These are phyloP conservation scores for Coprinopsis marcescibilis DNA, from an alignment of 768 basidiomycete species.

Conservation along the genomic window DNA sequence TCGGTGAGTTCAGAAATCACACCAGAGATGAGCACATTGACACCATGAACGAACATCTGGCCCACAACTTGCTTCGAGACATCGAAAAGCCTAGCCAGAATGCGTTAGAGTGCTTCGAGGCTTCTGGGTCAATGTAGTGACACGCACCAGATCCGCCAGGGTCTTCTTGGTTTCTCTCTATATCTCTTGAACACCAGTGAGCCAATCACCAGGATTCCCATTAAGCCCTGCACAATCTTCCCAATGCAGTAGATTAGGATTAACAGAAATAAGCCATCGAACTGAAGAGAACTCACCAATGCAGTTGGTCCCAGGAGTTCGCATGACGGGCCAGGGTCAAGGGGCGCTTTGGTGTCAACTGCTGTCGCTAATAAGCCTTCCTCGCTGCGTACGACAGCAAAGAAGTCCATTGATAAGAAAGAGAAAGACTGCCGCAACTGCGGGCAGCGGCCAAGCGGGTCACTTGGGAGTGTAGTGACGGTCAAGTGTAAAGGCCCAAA, in stretches of 20 bases:
- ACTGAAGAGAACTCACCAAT: slow-evolving; percentile 28
- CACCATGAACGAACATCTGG: slow-evolving; percentile 73
- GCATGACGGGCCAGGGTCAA: slow-evolving; percentile 46
- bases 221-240: slow-evolving; percentile 80
- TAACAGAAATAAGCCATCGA: slow-evolving; percentile 29
- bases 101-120: background rate
- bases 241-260: slow-evolving; percentile 37
- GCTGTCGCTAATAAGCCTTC: background rate
- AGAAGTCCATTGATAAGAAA: background rate
- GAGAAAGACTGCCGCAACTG: too few species aligned
- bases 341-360: slow-evolving; percentile 30
- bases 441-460: too few species aligned
- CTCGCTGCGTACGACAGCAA: background rate
- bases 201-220: slow-evolving; percentile 88
- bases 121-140: background rate
- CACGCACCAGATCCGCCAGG: slow-evolving; percentile 87
- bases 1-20: slow-evolving; percentile 62
- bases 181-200: slow-evolving; percentile 88
- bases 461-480: background rate
- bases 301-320: slow-evolving; percentile 48
- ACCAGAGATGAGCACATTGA: slow-evolving; percentile 76
- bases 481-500: background rate
- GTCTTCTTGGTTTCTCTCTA: slow-evolving; percentile 76
- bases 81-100: slow-evolving; percentile 71
- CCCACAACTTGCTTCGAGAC: slow-evolving; percentile 90